Base-by-base conservation (phyloP, 371 early-diverging fungal genomes). In the Saksenaea oblongispora region DNA sequence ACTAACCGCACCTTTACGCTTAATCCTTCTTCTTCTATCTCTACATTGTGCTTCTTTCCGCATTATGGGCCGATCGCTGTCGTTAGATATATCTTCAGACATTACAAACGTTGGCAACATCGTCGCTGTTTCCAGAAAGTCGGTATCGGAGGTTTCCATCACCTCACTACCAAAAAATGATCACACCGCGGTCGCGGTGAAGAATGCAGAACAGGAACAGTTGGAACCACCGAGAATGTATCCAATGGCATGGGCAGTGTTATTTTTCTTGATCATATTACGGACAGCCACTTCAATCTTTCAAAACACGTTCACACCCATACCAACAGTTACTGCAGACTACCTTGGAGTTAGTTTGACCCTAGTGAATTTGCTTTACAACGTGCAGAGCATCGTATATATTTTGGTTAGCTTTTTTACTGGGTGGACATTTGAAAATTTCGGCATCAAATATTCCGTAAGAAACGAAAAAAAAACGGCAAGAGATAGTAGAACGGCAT, bases 371-470 rank as follows among this genome's bases (percentile, higher is more conserved):
- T 76, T 73, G 81, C 22, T 80, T 13, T 75, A 72, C 61, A 83
- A 80, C 60, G 59, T 74, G n/a, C 79, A 78, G 22, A 68, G 75
- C 4, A 73, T 86, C 22, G 72, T 74, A 8, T 86, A 82, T 62
- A 80, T 86, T 44, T 35, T 82, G 22, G 72, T 79, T 17, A 83
- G 79, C 31, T 74, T 76, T 36, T 62, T 80, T 59, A 80, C 84
- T 1, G 80, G 83, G 11, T 80, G 77, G 74, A 56, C 83, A 59
- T 83, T 83, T 59, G 73, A 83, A 51, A 69, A 63, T 22, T 58
- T 73, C 31, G 84, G 84, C 27, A 69, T 82, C 47, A 84, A 83
- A 55, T 66, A 72, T 62, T 75, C 72, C 58, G 81, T 70, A 71
- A 68, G 15, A 34, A 65, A 28, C 17, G 15, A 14, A 18, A 35